Evolutionary conservation across 257 asterid species (phyloP).

Genomic region (Gardenia jasminoides): DNA sequence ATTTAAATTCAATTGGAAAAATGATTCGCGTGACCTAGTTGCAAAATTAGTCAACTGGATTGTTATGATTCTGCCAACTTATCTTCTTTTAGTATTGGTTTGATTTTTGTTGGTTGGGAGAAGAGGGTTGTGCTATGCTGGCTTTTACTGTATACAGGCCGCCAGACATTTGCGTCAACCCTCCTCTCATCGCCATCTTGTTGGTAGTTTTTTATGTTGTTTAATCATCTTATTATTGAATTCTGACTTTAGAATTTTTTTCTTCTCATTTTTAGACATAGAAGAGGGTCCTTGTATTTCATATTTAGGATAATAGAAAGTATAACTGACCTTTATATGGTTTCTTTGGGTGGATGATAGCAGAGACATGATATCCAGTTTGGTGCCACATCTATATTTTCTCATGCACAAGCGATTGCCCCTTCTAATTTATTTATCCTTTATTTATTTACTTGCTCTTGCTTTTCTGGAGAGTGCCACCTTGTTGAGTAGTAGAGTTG

Average conservation of each 20-base stretch:
- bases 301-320: not conserved
- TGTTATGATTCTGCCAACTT: conserved; percentile 1
- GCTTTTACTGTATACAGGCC: not conserved
- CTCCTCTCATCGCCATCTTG: not conserved
- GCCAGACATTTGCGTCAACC: conserved; percentile 5
- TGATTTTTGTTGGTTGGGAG: conserved; percentile 8
- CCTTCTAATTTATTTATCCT: not conserved
- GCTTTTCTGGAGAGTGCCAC: not conserved
- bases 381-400: not conserved
- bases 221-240: not conserved
- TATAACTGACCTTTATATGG: not conserved
- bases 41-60: not conserved
- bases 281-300: not conserved
- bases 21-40: conserved; percentile 7
- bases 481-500: not conserved
- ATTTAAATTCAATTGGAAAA: not conserved
- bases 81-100: not conserved
- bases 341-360: not conserved
- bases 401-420: not conserved
- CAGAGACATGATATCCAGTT: conserved; percentile 4
- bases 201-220: not conserved
- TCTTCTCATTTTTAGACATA: not conserved
- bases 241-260: not conserved
- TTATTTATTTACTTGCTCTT: not conserved
- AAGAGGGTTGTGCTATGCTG: not conserved